Conservation (phyloP, 148 eudicot genomes). For the Mesembryanthemum crystallinum region DNA sequence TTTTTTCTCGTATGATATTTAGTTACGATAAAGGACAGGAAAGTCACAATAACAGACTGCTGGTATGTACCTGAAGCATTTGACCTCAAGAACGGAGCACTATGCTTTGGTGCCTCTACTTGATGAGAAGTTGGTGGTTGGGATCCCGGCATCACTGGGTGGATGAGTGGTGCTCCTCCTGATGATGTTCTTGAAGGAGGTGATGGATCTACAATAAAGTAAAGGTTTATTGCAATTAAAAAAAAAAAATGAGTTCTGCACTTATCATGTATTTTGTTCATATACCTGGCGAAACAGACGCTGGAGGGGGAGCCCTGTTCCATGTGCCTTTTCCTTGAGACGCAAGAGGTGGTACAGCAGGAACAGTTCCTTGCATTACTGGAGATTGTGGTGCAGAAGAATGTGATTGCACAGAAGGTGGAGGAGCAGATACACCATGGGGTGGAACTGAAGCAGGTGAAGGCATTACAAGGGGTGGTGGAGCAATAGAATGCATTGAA, state of each 20-base stretch:
- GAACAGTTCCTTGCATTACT: constrained; percentile 24
- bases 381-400: constrained; percentile 36
- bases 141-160: constrained; percentile 19
- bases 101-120: constrained; percentile 30
- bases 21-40: not conserved
- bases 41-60: constrained; percentile 6
- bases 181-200: constrained; percentile 25
- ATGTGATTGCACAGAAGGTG: constrained; percentile 19
- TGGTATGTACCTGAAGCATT: constrained; percentile 26
- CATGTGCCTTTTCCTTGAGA: constrained; percentile 31
- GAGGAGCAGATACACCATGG: constrained; percentile 17
- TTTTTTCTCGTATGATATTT: not conserved
- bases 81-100: constrained; percentile 18
- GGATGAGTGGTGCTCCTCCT: constrained; percentile 26
- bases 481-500: constrained; percentile 35
- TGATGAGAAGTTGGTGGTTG: constrained; percentile 26
- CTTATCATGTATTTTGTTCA: constrained; percentile 12
- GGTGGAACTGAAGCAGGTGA: constrained; percentile 37
- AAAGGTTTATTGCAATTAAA: not conserved
- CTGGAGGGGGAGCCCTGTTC: constrained; percentile 30
- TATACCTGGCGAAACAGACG: constrained; percentile 48
- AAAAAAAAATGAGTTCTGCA: not conserved
- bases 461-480: constrained; percentile 29
- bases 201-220: not conserved
- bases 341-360: constrained; percentile 33